Percentiles rank a stretch among this genome's conserved stretches.
These are phyloP conservation scores for Pyropia yezoensis DNA, from an alignment of 23 red algal genomes.

Conservation along the genomic window DNA sequence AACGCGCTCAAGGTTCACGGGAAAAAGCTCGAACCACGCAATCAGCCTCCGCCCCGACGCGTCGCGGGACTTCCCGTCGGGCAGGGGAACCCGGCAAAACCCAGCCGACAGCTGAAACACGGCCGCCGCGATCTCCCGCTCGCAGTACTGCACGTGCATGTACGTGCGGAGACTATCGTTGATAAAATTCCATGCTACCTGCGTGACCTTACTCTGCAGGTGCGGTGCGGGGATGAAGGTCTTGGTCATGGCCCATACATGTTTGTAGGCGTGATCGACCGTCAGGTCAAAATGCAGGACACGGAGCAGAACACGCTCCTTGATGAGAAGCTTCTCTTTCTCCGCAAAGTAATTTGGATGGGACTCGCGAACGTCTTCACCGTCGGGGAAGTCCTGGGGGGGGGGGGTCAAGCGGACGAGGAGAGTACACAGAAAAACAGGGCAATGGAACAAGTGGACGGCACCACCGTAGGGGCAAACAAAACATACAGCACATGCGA, in stretches of 20 bases:
- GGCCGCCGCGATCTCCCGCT: constrained; percentile 64
- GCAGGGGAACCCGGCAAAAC: constrained; percentile 33
- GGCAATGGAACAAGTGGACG: neutral
- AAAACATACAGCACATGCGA: neutral
- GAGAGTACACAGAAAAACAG: neutral
- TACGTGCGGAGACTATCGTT: constrained; percentile 72
- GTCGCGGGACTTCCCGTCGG: constrained; percentile 51
- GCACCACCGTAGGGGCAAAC: neutral
- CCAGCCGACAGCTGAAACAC: constrained; percentile 60
- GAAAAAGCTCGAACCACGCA: constrained; percentile 68
- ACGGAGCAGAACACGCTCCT: constrained; percentile 66
- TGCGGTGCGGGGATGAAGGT: constrained; percentile 32
- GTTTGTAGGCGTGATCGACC: constrained; percentile 68
- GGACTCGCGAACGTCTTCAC: constrained; percentile 60
- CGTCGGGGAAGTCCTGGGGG: constrained; percentile 70
- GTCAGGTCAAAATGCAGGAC: constrained; percentile 87
- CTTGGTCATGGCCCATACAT: constrained; percentile 54
- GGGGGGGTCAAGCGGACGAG: neutral
- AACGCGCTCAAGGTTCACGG: constrained; percentile 41
- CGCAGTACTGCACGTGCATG: constrained; percentile 65
- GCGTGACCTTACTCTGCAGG: constrained; percentile 42
- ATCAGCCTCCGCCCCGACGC: constrained; percentile 28
- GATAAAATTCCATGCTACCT: constrained; percentile 79
- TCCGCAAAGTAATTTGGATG: constrained; percentile 59
- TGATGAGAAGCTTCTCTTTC: constrained; percentile 61